Evolutionary conservation across 176 grass and related monocot species (phyloP), one percentile per base, ranked within the genome.

Genomic region (Bolboschoenus planiculmis): DNA sequence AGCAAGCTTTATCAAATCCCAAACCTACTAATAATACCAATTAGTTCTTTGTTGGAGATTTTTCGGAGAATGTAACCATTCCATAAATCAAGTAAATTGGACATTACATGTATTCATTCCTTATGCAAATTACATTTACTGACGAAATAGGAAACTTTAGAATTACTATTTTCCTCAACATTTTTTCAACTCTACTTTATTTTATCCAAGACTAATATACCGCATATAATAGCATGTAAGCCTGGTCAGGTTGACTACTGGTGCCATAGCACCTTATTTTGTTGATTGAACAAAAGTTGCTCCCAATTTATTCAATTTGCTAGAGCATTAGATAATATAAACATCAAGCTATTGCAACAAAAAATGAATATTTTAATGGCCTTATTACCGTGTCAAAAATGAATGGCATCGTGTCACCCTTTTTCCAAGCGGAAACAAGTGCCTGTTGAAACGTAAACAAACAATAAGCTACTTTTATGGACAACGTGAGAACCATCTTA

Each of bases 1-100:
- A 79, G 84, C 95, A 78, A 98, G 87, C 50, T 91, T 98, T 87
- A 98, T 93, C 85, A 98, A 85, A 60, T 98, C 95, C 95, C 95
- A 98, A 16, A 88, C 92, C 95, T 98, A 83, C 50, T 70, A 43
- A 66, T 11, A 62, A 42, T 44, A 27, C 43, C 43, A 50, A 75
- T 75, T 50, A 75, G 71, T 50, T 29, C 18, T 30, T 18, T 29
- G 4, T 30, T 48, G 0, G 2, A 50, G 10, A 24, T 75, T 16
- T 48, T 75, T 27, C 3, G 21, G 14, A 37, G 34, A 39, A 37
- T 39, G 34, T 60, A 35, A 34, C 11, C 15, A 37, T 67, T 24
- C 8, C 13, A 75, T 75, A 18, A 2, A 50, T 27, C 0, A 48
- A 30, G 11, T 48, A 14, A 14, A 10, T 4, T 26, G 66, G n/a